phyloP scores from a whole-genome alignment of 352 stramenopile genomes.

The Pythium guiyangense region DNA sequence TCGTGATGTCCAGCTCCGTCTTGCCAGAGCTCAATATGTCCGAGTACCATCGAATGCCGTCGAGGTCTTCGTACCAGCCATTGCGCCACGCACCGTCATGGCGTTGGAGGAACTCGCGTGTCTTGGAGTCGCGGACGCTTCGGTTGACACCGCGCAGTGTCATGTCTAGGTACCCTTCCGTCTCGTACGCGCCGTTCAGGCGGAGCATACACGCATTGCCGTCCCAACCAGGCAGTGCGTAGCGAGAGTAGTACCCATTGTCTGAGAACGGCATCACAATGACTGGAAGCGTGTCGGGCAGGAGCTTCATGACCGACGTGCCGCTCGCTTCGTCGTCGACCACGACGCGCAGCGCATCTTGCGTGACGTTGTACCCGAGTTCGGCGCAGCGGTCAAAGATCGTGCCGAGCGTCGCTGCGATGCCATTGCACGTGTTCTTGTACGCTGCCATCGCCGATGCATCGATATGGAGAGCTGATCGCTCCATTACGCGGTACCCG shows the following conservation, averaged over 20 bases:
- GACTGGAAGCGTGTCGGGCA: slow-evolving; percentile 29
- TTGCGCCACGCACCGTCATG: slow-evolving; percentile 3
- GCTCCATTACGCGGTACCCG: slow-evolving; percentile 24
- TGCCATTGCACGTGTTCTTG: no score
- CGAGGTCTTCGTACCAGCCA: slow-evolving; percentile 10
- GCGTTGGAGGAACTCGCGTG: not conserved
- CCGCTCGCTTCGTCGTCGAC: slow-evolving; percentile 5
- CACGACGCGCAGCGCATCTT: slow-evolving; percentile 15
- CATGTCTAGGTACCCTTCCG: not conserved
- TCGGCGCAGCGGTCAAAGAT: slow-evolving; percentile 14
- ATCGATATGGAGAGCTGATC: not conserved
- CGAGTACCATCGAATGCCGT: slow-evolving; percentile 1
- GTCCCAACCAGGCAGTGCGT: slow-evolving; percentile 24
- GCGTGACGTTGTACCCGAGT: slow-evolving; percentile 20
- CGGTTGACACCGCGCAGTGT: slow-evolving; percentile 6
- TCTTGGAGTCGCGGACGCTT: not conserved
- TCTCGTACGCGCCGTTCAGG: slow-evolving; percentile 18
- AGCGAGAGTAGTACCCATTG: slow-evolving; percentile 17
- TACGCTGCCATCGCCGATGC: not conserved
- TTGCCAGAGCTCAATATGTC: not conserved
- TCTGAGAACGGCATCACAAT: slow-evolving; percentile 41
- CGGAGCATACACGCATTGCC: slow-evolving; percentile 26
- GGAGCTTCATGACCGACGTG: not conserved
- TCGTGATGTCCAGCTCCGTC: not conserved
- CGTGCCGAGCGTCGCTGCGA: slow-evolving; percentile 12